phyloP scores from a whole-genome alignment of 2,329 filamentous ascomycete species.

The Gyromitra esculenta region DNA sequence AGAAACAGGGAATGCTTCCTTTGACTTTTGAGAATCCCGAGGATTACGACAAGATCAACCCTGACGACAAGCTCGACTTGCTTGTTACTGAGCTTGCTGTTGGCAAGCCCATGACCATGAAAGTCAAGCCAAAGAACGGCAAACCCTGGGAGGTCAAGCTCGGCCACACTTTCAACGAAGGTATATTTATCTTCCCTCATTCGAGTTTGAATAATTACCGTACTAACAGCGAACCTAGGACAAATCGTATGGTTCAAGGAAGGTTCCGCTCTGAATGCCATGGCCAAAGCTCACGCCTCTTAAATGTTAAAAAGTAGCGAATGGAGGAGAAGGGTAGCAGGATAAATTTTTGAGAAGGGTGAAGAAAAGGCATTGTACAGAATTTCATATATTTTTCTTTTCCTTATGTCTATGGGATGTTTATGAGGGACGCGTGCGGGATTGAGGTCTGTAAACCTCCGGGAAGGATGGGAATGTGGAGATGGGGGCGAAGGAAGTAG shows the following conservation, averaged over 20 bases:
- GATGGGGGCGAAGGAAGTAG: constrained; percentile 7
- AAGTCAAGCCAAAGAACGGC: constrained; percentile 90
- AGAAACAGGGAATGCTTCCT: constrained; percentile 99
- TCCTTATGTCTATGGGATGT: constrained; percentile 30
- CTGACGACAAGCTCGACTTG: constrained; percentile 77
- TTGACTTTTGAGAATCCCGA: constrained; percentile 92
- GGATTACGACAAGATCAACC: constrained; percentile 97
- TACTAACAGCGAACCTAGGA: constrained; percentile 59
- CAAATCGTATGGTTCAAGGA: constrained; percentile 99
- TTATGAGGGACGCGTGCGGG: constrained; percentile 28
- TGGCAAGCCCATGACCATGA: constrained; percentile 90
- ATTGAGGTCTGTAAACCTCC: neutral
- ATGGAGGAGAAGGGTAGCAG: neutral
- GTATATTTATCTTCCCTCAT: constrained; percentile 27
- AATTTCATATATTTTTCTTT: constrained; percentile 20
- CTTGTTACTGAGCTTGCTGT: constrained; percentile 82
- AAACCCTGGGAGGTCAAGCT: constrained; percentile 82
- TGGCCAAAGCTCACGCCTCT: constrained; percentile 74
- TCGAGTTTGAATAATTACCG: neutral
- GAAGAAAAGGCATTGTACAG: constrained; percentile 30
- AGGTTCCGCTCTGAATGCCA: constrained; percentile 95
- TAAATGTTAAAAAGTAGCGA: constrained; percentile 42
- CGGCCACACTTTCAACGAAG: constrained; percentile 96
- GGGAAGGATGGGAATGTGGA: neutral
- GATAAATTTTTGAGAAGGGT: constrained; percentile 5